phyloP scores from a whole-genome alignment of 805 yeast genomes.

The Metschnikowia lochheadii region DNA sequence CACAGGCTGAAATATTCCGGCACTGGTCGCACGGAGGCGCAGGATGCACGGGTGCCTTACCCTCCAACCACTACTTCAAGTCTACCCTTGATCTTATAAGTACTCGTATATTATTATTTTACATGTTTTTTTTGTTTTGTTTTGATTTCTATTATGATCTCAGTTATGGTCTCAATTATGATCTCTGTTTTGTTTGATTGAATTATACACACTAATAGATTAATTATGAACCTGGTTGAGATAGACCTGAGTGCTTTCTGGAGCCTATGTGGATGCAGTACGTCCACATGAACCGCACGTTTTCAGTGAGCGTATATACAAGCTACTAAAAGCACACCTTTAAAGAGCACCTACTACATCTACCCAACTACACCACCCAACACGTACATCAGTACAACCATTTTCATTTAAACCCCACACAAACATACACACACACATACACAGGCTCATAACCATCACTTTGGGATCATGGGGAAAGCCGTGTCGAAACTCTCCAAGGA shows the following conservation, averaged over 20 bases:
- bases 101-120: no score
- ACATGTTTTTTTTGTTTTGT: no score
- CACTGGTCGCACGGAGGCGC: background rate
- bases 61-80: no score
- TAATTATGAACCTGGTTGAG: no score
- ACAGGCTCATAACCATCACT: background rate
- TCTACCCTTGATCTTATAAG: no score
- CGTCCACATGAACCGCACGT: background rate
- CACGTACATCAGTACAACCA: background rate
- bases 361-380: background rate
- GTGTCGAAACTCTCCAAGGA: conserved; percentile 90
- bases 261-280: background rate
- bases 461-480: conserved; percentile 76
- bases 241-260: no score
- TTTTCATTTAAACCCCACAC: no score
- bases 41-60: conserved; percentile 1
- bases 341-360: background rate
- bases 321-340: background rate
- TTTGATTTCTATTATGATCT: no score
- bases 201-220: no score
- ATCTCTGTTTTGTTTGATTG: no score
- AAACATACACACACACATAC: no score
- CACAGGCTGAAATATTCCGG: background rate
- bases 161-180: no score
- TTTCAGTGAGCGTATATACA: background rate